phyloP scores from a whole-genome alignment of 495 filamentous ascomycete species.

The Niebla homalea region DNA sequence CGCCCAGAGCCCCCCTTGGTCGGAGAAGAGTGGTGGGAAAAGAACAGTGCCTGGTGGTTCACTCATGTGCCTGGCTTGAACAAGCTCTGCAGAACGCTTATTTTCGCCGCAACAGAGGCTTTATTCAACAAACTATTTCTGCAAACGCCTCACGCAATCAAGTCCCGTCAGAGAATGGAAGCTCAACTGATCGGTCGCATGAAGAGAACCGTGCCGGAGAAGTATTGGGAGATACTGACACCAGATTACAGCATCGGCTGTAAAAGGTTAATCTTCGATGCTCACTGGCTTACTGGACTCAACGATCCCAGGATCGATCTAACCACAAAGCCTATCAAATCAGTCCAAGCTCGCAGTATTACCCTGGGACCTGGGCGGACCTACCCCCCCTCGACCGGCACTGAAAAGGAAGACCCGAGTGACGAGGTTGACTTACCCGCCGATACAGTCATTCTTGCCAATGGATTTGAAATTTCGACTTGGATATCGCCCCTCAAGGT shows the following conservation, averaged over 20 bases:
- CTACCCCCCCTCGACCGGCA: constrained; percentile 29
- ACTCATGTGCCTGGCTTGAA: constrained; percentile 33
- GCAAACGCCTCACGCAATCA: constrained; percentile 11
- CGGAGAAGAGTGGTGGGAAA: constrained; percentile 26
- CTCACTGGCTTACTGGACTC: constrained; percentile 40
- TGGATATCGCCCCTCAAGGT: constrained; percentile 29
- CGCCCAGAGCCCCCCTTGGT: constrained; percentile 22
- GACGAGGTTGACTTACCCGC: constrained; percentile 36
- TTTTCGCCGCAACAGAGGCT: constrained; percentile 28
- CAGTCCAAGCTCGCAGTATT: constrained; percentile 34
- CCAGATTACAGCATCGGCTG: constrained; percentile 51
- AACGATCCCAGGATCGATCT: constrained; percentile 42
- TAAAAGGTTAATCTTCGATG: constrained; percentile 47
- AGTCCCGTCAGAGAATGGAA: constrained; percentile 25
- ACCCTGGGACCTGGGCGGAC: constrained; percentile 37
- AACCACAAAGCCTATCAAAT: constrained; percentile 39
- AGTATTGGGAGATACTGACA: constrained; percentile 51
- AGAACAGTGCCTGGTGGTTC: constrained; percentile 28
- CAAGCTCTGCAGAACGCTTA: constrained; percentile 17
- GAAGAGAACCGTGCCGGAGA: constrained; percentile 35
- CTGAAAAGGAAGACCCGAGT: constrained; percentile 15
- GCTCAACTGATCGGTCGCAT: constrained; percentile 33
- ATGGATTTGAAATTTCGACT: constrained; percentile 38
- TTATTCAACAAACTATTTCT: constrained; percentile 26
- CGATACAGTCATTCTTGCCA: constrained; percentile 46